Evolutionary conservation across 805 yeast genomes (phyloP), one percentile per base, ranked within the genome.

Genomic region (Starmerella apicola): DNA sequence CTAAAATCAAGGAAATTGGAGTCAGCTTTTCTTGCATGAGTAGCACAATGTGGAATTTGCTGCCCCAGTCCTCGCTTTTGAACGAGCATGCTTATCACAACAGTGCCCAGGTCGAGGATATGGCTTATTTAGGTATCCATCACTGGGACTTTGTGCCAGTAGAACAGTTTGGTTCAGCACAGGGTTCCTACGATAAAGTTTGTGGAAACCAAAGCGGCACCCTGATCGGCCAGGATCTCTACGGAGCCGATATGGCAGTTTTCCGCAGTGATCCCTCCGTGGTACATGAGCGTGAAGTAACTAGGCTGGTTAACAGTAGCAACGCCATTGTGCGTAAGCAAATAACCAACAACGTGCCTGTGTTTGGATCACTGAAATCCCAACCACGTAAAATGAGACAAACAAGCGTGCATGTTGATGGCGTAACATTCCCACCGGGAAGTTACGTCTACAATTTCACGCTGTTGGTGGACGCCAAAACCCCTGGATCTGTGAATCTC

Each of bases 31-130:
- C 68, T 46, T 95, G 95, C 2, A 55, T 60, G 1, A 71, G 81
- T 32, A 67, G 78, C 50, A 85, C 95, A 0, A 88, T 81, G 44
- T 85, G 95, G 95, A 93, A 94, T 12, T 94, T 84, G 53, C 93
- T 51, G 26, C 51, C 52, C 37, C 53, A 48, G 41, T 48, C 51
- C n/a, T 41, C 48, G 8, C 49, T 48, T 10, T 43, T 46, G 19
- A 55, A 50, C 27, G 60, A 54, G 37, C 40, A 49, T 7, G 48
- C 53, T 10, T 46, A 51, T 38, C 52, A 55, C 10, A 42, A 48
- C 23, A 38, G 43, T 12, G 48, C 60, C 13, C 62, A 59, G 37
- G 49, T 57, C 34, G 56, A 53, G 38, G 63, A 59, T 40, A 42
- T 47, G 24, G 50, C 54, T 10, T 51, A 51, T 27, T 43, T 59